Evolutionary conservation across 805 yeast species (phyloP), one percentile per base, ranked within the genome.

Genomic region (Tetrapisispora nanseiensis): DNA sequence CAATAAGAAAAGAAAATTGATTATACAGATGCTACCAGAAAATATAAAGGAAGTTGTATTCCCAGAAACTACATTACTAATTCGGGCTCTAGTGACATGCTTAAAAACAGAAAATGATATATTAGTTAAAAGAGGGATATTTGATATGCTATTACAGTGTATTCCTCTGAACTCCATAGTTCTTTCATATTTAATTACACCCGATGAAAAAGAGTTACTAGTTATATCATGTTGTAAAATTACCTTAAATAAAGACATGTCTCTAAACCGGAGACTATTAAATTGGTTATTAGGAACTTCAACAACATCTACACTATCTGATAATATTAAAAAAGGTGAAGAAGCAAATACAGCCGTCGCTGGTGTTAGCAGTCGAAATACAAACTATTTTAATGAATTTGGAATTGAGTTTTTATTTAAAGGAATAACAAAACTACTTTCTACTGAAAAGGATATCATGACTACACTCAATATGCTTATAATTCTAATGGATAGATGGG

Each of bases 401-500:
- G 95, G 86, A 0, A 59, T 73, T 28, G 57, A 67, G 1, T 57
- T 70, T 2, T 61, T 89, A 8, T 53, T 70, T 0, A 51, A 62
- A 3, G 86, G 87, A 0, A 57, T 92, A 11, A 58, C 75, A 29
- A 67, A 68, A 6, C 58, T 75, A 45, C 61, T 82, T 2, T 42
- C 49, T 20, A 46, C 56, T 35, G 65, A 71, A 41, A 41, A 52
- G 6, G 46, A 54, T 24, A 63, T 75, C 1, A 29, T 51, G 5
- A 72, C 69, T 19, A 78, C 83, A 0, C 78, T 78, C 52, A 75
- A 71, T 39, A 79, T 90, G 6, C 71, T 86, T 2, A 65, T 80
- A 4, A 76, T 92, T 1, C 69, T 89, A 3, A 75, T 89, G 79
- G 97, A 92, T 56, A 76, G 86, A 47, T 92, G 97, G 97, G 98